phyloP scores from a whole-genome alignment of 1,139 yeast genomes.

The Debaryomyces robertsiae region DNA sequence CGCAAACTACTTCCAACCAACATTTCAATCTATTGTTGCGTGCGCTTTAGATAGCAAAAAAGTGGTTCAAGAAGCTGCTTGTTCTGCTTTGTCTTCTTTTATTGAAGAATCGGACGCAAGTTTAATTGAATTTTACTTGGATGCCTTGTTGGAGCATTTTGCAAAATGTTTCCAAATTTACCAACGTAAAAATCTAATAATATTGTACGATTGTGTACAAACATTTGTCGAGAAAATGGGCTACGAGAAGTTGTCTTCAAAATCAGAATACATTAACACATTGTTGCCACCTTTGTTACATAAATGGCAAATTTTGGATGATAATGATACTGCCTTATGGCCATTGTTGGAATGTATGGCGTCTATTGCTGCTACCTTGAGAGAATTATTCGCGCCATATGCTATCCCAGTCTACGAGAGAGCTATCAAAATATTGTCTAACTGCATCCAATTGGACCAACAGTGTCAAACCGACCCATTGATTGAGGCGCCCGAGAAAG shows the following conservation, averaged over 20 bases:
- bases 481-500: conserved; percentile 83
- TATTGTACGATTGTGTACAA: conserved; percentile 89
- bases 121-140: conserved; percentile 51
- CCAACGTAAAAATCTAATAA: conserved; percentile 78
- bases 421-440: conserved; percentile 67
- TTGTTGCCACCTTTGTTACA: conserved; percentile 78
- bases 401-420: conserved; percentile 88
- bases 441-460: conserved; percentile 68
- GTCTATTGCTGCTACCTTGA: conserved; percentile 83
- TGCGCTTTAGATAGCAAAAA: conserved; percentile 83
- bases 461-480: conserved; percentile 66
- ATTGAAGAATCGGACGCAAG: conserved; percentile 76
- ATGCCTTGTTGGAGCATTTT: conserved; percentile 67
- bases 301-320: conserved; percentile 75
- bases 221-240: conserved; percentile 83
- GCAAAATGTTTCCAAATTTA: conserved; percentile 73
- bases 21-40: conserved; percentile 70
- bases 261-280: conserved; percentile 57
- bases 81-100: conserved; percentile 81
- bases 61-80: conserved; percentile 93
- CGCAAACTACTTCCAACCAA: conserved; percentile 71
- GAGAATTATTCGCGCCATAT: conserved; percentile 83
- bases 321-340: conserved; percentile 84
- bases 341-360: conserved; percentile 92
- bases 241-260: conserved; percentile 51